Evolutionary conservation across 805 yeast species (phyloP).

Genomic region (Brettanomyces nanus): DNA sequence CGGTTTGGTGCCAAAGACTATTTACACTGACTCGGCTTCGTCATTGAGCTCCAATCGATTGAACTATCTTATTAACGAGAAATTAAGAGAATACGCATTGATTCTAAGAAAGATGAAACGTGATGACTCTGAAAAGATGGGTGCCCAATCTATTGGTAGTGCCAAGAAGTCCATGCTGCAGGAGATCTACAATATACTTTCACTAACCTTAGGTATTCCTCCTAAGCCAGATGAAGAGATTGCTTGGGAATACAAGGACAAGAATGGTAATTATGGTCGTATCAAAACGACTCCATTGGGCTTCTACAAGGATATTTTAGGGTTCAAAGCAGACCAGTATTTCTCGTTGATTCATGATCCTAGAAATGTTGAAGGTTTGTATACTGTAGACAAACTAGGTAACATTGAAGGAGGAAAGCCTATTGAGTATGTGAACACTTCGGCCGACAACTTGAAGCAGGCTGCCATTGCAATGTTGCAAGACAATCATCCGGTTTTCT

Average conservation of each 20-base stretch:
- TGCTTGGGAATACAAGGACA: slow-evolving; percentile 70
- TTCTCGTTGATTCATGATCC: slow-evolving; percentile 82
- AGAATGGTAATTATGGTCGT: slow-evolving; percentile 49
- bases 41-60: slow-evolving; percentile 46
- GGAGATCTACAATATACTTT: slow-evolving; percentile 58
- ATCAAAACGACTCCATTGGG: slow-evolving; percentile 55
- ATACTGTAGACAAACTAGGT: slow-evolving; percentile 70
- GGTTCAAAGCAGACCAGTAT: slow-evolving; percentile 39
- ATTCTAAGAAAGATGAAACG: slow-evolving; percentile 46
- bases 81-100: slow-evolving; percentile 73
- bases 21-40: slow-evolving; percentile 63
- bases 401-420: slow-evolving; percentile 68
- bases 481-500: slow-evolving; percentile 73
- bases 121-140: slow-evolving; percentile 26
- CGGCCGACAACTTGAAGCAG: slow-evolving; percentile 48
- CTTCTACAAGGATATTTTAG: slow-evolving; percentile 51
- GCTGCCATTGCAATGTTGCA: slow-evolving; percentile 64
- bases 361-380: slow-evolving; percentile 59
- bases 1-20: slow-evolving; percentile 69
- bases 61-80: slow-evolving; percentile 60
- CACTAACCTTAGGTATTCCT: slow-evolving; percentile 70
- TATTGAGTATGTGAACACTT: slow-evolving; percentile 66
- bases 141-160: slow-evolving; percentile 8
- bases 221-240: slow-evolving; percentile 63
- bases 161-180: slow-evolving; percentile 36